Base-by-base conservation (phyloP, 73 alveolate species). In the Blepharisma japonicum region DNA sequence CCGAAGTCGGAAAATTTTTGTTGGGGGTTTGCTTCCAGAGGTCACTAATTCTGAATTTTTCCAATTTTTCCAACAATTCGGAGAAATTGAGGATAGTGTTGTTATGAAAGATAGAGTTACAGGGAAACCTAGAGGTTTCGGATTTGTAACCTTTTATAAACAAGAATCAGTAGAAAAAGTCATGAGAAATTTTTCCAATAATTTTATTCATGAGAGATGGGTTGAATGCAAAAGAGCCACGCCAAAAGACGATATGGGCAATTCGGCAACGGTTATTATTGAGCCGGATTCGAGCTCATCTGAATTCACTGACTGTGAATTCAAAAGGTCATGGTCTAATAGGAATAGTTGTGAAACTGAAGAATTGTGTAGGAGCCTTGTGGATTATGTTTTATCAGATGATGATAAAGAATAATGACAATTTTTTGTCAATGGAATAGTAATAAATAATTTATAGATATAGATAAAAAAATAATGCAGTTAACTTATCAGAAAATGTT, bases 41-140 rank as follows among this genome's bases (percentile, higher is more conserved):
- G 78, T 90, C 20, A 51, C 82, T 4, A 80, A 78, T 21, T 88
- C 78, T 6, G 88, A 82, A 45, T 87, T 90, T 77, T 68, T 55
- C 42, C 48, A 51, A 6, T 90, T 74, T 77, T 87, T 87, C 61
- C 27, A 9, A 7, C 81, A 90, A 55, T 90, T 72, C 66, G 97
- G 97, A 9, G 87, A 68, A 18, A 76, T 90, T 21, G 94, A 87
- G 23, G 94, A 90, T 68, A 71, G 90, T 70, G 90, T 86, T 8
- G 87, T 90, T 6, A 85, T 90, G 81, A 55, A 67, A 21, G 97
- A 90, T 71, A 83, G 83, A 71, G 78, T 78, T 74, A 83, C 97
- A 21, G 92, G 93, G 32, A 86, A 83, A 78, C 94, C 97, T 38
- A 78, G 97, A 90, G 97, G 97, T 7, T 90, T 90, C 54, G 97